Base-by-base conservation (phyloP, 148 eudicot species). In the Chenopodium formosanum region DNA sequence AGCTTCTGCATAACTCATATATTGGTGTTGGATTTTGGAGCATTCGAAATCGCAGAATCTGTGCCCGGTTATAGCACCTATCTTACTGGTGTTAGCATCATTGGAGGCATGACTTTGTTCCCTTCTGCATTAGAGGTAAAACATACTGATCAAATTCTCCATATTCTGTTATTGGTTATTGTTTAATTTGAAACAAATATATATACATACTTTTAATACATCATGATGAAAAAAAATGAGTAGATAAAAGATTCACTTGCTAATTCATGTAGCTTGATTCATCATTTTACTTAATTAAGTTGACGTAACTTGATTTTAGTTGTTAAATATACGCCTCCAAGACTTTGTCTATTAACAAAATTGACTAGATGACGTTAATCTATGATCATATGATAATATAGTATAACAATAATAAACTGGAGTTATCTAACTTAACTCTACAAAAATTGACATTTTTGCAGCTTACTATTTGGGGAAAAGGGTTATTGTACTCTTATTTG, bases 41-140 rank as follows among this genome's bases (percentile, higher is more conserved):
- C 85, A 1, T 82, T 88, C 9, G 98, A 94, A 74, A 94, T 94
- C 71, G 85, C 85, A 11, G 89, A 88, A 79, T 91, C 87, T 80
- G 84, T 92, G 27, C 96, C 98, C 63, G 98, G 98, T 50, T 82
- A 91, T 70, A 92, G 82, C 76, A 88, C 89, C 0, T 92, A 92
- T 83, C 94, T 94, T 53, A 94, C 94, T 4, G 98, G 94, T 16
- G 92, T 94, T 70, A 92, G 98, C 89, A 94, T 94, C 76, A 89
- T 94, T 79, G 98, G 98, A 37, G 96, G 96, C 69, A 91, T 94
- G 94, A 86, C 94, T 37, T 80, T 92, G 81, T 94, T 90, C 81
- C 86, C 91, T 19, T 91, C 93, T 53, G 93, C 92, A 69, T n/a
- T 90, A 63, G 97, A 93, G 94, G 97, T 92, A 91, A 83, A 20